These are phyloP conservation scores for Penicillium roqueforti DNA, from an alignment of 495 filamentous ascomycete genomes.

Conservation along the genomic window DNA sequence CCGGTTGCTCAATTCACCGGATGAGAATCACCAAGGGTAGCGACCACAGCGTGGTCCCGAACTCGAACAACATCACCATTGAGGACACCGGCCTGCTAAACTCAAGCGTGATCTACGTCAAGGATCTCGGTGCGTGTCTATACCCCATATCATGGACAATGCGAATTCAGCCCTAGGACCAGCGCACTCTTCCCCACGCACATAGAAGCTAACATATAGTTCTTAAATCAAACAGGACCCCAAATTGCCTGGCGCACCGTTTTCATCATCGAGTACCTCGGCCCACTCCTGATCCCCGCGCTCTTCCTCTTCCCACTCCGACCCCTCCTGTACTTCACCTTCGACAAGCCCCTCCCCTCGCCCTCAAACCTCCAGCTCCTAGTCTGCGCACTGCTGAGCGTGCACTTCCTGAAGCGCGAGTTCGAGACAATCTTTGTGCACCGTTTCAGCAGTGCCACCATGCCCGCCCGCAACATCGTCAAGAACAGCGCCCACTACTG, in stretches of 20 bases:
- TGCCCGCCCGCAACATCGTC: constrained; percentile 83
- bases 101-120: constrained; percentile 74
- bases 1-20: constrained; percentile 55
- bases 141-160: not conserved
- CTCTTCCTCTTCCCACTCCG: constrained; percentile 65
- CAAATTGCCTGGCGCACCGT: constrained; percentile 94
- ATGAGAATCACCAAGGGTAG: constrained; percentile 67
- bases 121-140: constrained; percentile 74
- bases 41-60: constrained; percentile 65
- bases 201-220: constrained; percentile 7
- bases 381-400: constrained; percentile 61
- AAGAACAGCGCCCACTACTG: constrained; percentile 93
- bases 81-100: constrained; percentile 62
- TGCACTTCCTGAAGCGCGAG: constrained; percentile 95
- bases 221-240: constrained; percentile 53
- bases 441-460: constrained; percentile 89
- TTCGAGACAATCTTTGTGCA: constrained; percentile 91
- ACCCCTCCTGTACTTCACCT: constrained; percentile 65
- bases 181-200: not conserved
- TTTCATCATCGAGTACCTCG: constrained; percentile 91
- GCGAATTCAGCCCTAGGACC: not conserved
- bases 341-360: constrained; percentile 42
- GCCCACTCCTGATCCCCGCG: constrained; percentile 87
- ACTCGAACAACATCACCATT: constrained; percentile 59
- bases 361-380: constrained; percentile 67